Evolutionary conservation across 768 basidiomycete species (phyloP), one percentile per base, ranked within the genome.

Genomic region (Leccinum boreale): DNA sequence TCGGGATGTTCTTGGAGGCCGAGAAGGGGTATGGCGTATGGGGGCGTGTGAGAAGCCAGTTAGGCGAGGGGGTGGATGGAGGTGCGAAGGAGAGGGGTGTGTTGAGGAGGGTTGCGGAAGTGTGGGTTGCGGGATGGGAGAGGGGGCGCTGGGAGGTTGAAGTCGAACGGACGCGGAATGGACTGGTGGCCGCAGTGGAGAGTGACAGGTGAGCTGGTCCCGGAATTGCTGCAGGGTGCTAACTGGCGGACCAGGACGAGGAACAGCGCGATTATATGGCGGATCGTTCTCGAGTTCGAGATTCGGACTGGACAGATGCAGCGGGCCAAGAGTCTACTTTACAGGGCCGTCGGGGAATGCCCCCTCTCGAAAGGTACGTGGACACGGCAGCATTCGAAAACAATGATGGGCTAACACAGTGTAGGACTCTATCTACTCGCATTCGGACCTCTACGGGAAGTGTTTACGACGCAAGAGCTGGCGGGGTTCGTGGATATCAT

Each of bases 101-200:
- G 14, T 71, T 78, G 42, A 75, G 88, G 66, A 75, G 86, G 55
- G 73, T 82, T 4, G 78, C 82, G 60, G 89, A 93, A 63, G 82
- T 90, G 1, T 93, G 91, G 90, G 75, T 90, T 2, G 83, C 85
- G 10, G 80, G 86, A n/a, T 91, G 89, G 90, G 86, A 90, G 70
- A 80, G 75, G 65, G 84, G 85, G 2, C 77, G 84, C 36, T 92
- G 90, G 90, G 74, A 78, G 50, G 77, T 74, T 50, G 89, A 92
- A 70, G 71, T 81, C 42, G 90, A 93, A 70, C 79, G 90, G 56
- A 86, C 85, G 35, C 74, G 91, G 60, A 81, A 74, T 60, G 83
- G 86, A 35, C 72, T 93, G 60, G 73, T 77, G 33, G 76, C 77
- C 9, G 89, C 89, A 10, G 77, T 87, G 31, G 82, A 87, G 63